Evolutionary conservation across 805 yeast genomes (phyloP).

Genomic region (Candida khao-thaluensis): DNA sequence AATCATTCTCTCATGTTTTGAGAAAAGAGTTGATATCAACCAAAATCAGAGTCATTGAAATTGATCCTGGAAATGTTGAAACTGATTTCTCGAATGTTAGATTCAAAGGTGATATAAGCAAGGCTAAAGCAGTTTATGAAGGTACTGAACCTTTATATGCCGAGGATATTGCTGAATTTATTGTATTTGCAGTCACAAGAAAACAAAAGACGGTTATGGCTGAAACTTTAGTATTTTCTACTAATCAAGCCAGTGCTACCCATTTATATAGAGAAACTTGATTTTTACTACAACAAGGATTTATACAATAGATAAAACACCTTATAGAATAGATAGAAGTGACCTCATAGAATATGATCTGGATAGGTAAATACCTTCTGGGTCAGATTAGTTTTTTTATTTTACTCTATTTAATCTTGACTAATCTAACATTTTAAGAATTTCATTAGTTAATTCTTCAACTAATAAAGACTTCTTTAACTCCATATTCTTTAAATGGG

Average conservation of each 20-base stretch:
- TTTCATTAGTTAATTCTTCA: slow-evolving; percentile 34
- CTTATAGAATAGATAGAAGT: too few relatives aligned
- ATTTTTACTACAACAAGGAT: not conserved
- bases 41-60: slow-evolving; percentile 65
- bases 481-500: not conserved
- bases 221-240: slow-evolving; percentile 79
- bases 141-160: slow-evolving; percentile 71
- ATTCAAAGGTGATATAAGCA: slow-evolving; percentile 58
- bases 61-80: slow-evolving; percentile 79
- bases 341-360: too few relatives aligned
- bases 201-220: slow-evolving; percentile 72
- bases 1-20: slow-evolving; percentile 66
- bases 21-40: slow-evolving; percentile 76
- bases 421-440: slow-evolving; percentile 13
- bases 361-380: too few relatives aligned
- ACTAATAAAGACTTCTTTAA: slow-evolving; percentile 34
- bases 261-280: slow-evolving; percentile 48
- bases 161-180: slow-evolving; percentile 72
- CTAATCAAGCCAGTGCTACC: slow-evolving; percentile 78
- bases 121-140: slow-evolving; percentile 63
- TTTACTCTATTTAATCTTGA: too few relatives aligned
- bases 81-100: slow-evolving; percentile 71
- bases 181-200: slow-evolving; percentile 66
- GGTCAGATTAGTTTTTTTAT: too few relatives aligned
- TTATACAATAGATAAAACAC: not conserved